Evolutionary conservation across 495 filamentous ascomycete genomes (phyloP), one percentile per base, ranked within the genome.

Genomic region (Aspergillus panamensis): DNA sequence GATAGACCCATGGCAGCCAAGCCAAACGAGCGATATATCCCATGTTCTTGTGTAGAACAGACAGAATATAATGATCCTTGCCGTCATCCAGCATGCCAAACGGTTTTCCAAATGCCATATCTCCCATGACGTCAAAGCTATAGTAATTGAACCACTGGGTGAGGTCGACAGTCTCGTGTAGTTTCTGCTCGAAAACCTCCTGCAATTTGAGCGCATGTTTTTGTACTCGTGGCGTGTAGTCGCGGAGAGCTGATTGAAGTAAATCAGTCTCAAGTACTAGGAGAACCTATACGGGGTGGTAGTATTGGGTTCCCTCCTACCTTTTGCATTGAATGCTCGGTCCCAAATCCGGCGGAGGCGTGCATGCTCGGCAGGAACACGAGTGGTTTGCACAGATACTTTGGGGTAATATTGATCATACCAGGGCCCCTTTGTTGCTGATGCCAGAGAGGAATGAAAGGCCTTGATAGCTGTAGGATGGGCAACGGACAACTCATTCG

Each of bases 101-200:
- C 3, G 69, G 64, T 51, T 72, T 61, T 3, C 68, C 67, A 51
- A 75, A 77, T 1, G 71, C 66, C 9, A 74, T 48, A 10, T 76
- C 70, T 48, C 74, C 74, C 68, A 77, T 75, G 29, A 75, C 56
- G 40, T 77, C 74, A 48, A 74, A 77, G 44, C 55, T 61, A 53
- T 66, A 75, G 54, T 63, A 66, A 14, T 62, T 51, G 53, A 75
- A 73, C 67, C 65, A 71, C 14, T 66, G 48, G 3, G 66, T 48
- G 10, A 69, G 53, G 47, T 77, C 59, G 9, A 76, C 53, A 8
- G 62, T 44, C 8, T 35, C 10, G 8, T 1, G 6, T 5, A 39
- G 6, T 10, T 1, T 39, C 8, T 39, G 35, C 8, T 39, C 10
- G 3, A 39, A 13, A 3, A 10, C 3, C 35, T 6, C 35, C 0